A percentile compares a stretch with the other conserved stretches of the same genome.
Evolutionary conservation across 805 yeast species (phyloP).

Genomic region (baker's yeast (Saccharomyces cerevisiae)): DNA sequence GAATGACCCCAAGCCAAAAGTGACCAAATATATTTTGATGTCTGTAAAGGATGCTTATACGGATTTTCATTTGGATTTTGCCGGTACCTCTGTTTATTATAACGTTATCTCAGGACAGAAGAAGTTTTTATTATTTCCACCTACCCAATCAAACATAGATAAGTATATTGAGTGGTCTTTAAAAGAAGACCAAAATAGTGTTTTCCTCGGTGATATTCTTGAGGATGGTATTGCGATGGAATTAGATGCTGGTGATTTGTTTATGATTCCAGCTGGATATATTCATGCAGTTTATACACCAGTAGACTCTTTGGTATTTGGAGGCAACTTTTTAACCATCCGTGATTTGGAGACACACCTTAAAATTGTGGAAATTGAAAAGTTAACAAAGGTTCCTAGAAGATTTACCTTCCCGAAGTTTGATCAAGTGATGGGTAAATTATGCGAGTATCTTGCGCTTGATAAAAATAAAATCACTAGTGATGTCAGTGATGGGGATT

Average conservation of each 20-base stretch:
- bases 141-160: constrained; percentile 52
- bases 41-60: constrained; percentile 74
- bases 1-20: constrained; percentile 41
- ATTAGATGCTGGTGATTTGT: constrained; percentile 56
- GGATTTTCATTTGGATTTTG: constrained; percentile 87
- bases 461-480: neutral
- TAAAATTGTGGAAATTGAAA: constrained; percentile 53
- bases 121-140: constrained; percentile 71
- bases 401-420: constrained; percentile 75
- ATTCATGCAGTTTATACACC: constrained; percentile 87
- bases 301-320: constrained; percentile 68
- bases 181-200: constrained; percentile 46
- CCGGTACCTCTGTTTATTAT: constrained; percentile 87
- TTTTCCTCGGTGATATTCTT: constrained; percentile 55
- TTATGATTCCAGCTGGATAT: constrained; percentile 88
- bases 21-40: constrained; percentile 76
- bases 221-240: constrained; percentile 47
- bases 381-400: constrained; percentile 60
- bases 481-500: neutral
- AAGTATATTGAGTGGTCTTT: constrained; percentile 68
- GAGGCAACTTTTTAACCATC: constrained; percentile 77
- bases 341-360: constrained; percentile 57
- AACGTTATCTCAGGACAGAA: constrained; percentile 71
- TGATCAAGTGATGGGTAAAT: constrained; percentile 42
- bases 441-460: neutral